phyloP scores from a whole-genome alignment of 371 early-diverging fungal genomes.

The Nematocida displodere region DNA sequence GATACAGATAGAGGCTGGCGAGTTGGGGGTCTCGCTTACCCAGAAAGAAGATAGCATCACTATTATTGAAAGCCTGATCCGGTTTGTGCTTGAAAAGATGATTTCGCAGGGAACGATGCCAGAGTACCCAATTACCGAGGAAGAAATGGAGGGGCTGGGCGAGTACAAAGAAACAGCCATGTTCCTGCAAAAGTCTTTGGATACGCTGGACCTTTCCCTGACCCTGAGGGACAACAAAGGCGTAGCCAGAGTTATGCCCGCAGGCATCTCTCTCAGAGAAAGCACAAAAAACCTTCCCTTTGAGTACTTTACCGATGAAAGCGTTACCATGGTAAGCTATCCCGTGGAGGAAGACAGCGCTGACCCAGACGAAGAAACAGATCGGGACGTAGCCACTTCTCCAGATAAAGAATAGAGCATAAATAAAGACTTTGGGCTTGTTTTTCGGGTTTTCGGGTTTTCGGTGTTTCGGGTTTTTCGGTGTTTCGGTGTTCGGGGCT shows the following conservation, averaged over 20 bases:
- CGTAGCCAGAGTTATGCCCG: constrained; percentile 14
- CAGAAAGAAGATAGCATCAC: constrained; percentile 34
- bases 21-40: constrained; percentile 13
- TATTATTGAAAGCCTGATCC: constrained; percentile 28
- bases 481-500: not conserved
- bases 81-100: constrained; percentile 30
- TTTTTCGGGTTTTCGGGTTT: no score
- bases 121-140: constrained; percentile 22
- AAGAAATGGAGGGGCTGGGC: constrained; percentile 29
- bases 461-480: no score
- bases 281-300: constrained; percentile 10
- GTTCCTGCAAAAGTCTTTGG: constrained; percentile 28
- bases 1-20: constrained; percentile 16
- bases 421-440: not conserved
- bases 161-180: constrained; percentile 38
- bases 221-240: constrained; percentile 36
- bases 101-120: constrained; percentile 16
- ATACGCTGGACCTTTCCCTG: constrained; percentile 23
- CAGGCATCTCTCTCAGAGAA: not conserved
- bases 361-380: not conserved
- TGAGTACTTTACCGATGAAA: constrained; percentile 39
- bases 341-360: not conserved
- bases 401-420: not conserved
- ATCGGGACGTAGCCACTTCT: not conserved
- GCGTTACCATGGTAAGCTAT: constrained; percentile 13